Conservation (phyloP, 208 protist species). For the Trypanosoma avium region DNA sequence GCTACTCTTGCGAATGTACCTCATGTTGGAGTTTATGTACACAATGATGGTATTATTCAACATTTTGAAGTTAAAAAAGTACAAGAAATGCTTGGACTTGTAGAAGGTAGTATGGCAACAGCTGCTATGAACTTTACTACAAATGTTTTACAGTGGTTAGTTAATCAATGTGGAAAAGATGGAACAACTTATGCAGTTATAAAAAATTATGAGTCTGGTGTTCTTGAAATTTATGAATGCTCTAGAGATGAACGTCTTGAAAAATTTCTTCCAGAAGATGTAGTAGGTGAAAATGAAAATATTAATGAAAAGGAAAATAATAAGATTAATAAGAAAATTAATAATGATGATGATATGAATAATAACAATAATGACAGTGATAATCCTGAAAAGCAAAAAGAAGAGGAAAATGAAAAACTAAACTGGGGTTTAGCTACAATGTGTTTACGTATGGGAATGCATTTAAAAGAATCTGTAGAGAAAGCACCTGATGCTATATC, state of each 20-base stretch:
- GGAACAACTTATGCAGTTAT: constrained; percentile 68
- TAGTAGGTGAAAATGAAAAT: constrained; percentile 18
- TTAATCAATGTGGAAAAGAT: constrained; percentile 59
- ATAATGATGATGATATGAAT: neutral
- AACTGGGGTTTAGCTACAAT: constrained; percentile 62
- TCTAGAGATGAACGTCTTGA: constrained; percentile 30
- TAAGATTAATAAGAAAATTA: neutral
- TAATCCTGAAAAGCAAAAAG: constrained; percentile 2
- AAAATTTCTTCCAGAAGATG: constrained; percentile 28
- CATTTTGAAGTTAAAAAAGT: constrained; percentile 68
- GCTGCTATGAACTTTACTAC: constrained; percentile 85
- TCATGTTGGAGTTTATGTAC: constrained; percentile 76
- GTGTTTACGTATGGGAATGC: constrained; percentile 69
- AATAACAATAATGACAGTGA: neutral
- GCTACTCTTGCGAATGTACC: constrained; percentile 79
- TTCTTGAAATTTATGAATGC: constrained; percentile 72
- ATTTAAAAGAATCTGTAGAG: constrained; percentile 43
- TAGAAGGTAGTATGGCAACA: constrained; percentile 63
- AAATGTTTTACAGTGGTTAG: constrained; percentile 76
- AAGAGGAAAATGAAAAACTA: constrained; percentile 27
- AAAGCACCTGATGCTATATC: constrained; percentile 47
- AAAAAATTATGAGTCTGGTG: constrained; percentile 46
- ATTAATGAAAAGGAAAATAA: neutral
- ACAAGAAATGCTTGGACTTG: constrained; percentile 60
- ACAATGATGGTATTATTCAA: constrained; percentile 76